Evolutionary conservation across 352 stramenopile species (phyloP).

Genomic region (Phytophthora gonapodyides): DNA sequence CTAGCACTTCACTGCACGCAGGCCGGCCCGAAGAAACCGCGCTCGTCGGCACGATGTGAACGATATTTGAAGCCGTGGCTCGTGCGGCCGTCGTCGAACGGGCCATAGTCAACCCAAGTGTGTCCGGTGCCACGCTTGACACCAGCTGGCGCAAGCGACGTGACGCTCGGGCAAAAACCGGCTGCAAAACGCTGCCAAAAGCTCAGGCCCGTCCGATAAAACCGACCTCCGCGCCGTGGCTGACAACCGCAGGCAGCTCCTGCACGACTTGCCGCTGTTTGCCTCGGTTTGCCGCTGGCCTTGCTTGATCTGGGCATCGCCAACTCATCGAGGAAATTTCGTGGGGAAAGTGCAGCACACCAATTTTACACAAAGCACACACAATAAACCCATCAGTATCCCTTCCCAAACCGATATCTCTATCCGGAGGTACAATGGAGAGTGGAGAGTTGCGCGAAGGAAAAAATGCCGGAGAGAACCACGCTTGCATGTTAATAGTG

Average conservation of each 20-base stretch:
- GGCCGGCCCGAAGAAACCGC: background rate
- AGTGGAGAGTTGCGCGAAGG: too few relatives aligned
- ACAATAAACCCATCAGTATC: background rate
- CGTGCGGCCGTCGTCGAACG: background rate
- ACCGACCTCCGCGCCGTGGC: too few relatives aligned
- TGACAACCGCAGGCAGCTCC: too few relatives aligned
- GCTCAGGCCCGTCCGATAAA: background rate
- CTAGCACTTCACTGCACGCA: too few relatives aligned
- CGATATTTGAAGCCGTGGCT: background rate
- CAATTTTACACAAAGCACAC: slow-evolving; percentile 4
- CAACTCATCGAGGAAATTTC: background rate
- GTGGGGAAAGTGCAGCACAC: background rate
- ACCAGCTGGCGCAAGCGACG: slow-evolving; percentile 14
- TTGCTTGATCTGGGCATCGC: too few relatives aligned
- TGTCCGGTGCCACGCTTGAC: slow-evolving; percentile 5
- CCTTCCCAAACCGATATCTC: background rate
- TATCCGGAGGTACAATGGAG: too few relatives aligned
- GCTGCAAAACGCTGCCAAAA: slow-evolving; percentile 4
- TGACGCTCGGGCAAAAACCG: slow-evolving; percentile 18
- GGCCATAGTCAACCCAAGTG: slow-evolving; percentile 18
- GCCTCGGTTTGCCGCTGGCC: too few relatives aligned
- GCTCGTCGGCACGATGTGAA: background rate
- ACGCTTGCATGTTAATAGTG: too few relatives aligned
- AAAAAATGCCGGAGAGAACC: too few relatives aligned
- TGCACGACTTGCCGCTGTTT: too few relatives aligned